These are phyloP conservation scores for Exophiala xenobiotica DNA, from an alignment of 2,329 filamentous ascomycete species.

Conservation along the genomic window DNA sequence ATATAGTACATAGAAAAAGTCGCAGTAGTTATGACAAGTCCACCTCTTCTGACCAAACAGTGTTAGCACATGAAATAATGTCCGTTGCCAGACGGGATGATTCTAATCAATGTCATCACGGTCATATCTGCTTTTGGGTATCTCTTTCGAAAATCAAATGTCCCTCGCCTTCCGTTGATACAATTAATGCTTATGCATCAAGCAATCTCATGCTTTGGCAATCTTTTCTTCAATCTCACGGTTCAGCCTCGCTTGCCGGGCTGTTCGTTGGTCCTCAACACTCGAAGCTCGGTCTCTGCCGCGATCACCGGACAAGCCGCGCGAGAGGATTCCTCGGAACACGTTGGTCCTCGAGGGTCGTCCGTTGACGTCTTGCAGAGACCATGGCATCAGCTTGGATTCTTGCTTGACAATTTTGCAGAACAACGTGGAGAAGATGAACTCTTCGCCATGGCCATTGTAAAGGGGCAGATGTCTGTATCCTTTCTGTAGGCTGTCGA, in stretches of 20 bases:
- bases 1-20: conserved; percentile 18
- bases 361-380: conserved; percentile 23
- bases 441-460: conserved; percentile 86
- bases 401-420: conserved; percentile 72
- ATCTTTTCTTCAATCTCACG: conserved; percentile 26
- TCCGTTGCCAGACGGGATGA: conserved; percentile 28
- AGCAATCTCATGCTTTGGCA: conserved; percentile 12
- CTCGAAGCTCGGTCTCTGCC: conserved; percentile 24
- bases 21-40: conserved; percentile 4
- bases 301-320: conserved; percentile 27
- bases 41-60: conserved; percentile 5
- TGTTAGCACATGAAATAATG: conserved; percentile 19
- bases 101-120: conserved; percentile 23
- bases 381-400: conserved; percentile 42
- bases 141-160: conserved; percentile 25
- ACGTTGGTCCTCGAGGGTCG: conserved; percentile 22
- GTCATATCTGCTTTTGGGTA: conserved; percentile 30
- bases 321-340: conserved; percentile 25
- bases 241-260: conserved; percentile 20
- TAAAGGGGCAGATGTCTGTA: conserved; percentile 89
- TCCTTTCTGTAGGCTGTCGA: conserved; percentile 83
- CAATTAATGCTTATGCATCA: conserved; percentile 14
- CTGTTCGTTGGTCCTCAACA: conserved; percentile 21
- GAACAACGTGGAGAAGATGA: conserved; percentile 91
- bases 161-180: conserved; percentile 22